phyloP scores from a whole-genome alignment of 345 rosid genomes.

The Salix exigua region DNA sequence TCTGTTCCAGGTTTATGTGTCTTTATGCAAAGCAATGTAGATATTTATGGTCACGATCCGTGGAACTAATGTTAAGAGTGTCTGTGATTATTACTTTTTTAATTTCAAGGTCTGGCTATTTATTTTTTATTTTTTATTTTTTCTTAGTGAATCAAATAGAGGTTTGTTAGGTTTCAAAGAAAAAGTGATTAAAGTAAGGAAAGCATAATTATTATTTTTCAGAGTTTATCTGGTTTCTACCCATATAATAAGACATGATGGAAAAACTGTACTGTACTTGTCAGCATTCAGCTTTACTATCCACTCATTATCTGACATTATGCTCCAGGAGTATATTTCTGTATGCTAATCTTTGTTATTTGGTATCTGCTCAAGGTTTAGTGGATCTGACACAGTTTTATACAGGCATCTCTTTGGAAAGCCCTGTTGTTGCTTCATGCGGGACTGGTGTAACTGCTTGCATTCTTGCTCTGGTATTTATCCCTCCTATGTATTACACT shows the following conservation, averaged over 20 bases:
- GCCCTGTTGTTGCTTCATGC: constrained; percentile 68
- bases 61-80: too few species aligned
- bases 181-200: background rate
- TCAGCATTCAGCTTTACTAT: background rate
- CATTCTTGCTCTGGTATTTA: constrained; percentile 75
- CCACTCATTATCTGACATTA: background rate
- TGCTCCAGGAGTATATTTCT: background rate
- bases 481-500: background rate
- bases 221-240: background rate
- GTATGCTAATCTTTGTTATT: background rate
- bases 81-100: background rate
- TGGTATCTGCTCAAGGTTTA: background rate
- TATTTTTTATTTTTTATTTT: background rate
- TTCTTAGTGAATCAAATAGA: background rate
- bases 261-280: background rate
- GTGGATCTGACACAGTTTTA: constrained; percentile 4
- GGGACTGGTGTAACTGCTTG: constrained; percentile 97
- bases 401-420: constrained; percentile 77
- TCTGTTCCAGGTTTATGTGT: background rate
- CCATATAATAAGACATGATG: background rate
- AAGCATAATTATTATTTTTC: background rate
- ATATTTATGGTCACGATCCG: too few species aligned
- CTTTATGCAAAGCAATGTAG: too few species aligned
- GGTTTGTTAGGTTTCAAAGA: background rate
- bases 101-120: background rate